These are phyloP conservation scores for Porpolomopsis calyptriformis DNA, from an alignment of 768 basidiomycete genomes.

Conservation along the genomic window DNA sequence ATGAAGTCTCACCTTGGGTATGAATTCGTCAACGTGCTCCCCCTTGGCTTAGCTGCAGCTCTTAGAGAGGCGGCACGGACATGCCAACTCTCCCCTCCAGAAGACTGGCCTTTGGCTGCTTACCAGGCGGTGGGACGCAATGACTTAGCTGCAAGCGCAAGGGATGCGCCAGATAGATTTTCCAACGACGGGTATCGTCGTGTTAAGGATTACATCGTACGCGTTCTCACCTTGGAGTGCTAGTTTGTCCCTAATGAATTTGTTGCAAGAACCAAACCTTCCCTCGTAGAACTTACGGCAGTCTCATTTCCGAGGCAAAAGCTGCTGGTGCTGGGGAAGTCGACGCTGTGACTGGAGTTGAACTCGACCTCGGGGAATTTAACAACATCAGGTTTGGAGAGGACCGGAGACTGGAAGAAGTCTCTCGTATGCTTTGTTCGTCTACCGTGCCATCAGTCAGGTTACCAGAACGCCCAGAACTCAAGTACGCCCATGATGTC, in stretches of 20 bases:
- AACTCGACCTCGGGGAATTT: conserved; percentile 62
- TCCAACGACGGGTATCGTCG: conserved; percentile 46
- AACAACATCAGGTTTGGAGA: conserved; percentile 81
- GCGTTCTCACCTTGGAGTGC: conserved; percentile 12
- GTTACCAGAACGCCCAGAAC: conserved; percentile 55
- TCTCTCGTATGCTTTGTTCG: conserved; percentile 82
- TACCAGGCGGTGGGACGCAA: conserved; percentile 64
- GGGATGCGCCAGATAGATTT: conserved; percentile 33
- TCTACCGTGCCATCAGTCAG: conserved; percentile 57
- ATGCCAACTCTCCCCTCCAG: conserved; percentile 69
- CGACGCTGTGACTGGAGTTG: conserved; percentile 56
- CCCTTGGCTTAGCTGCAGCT: conserved; percentile 66
- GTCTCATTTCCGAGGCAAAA: conserved; percentile 41
- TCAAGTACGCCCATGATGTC: conserved; percentile 39
- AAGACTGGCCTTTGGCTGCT: conserved; percentile 58
- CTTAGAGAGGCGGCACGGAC: conserved; percentile 77
- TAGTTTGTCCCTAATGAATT: conserved; percentile 6
- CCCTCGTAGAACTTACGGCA: conserved; percentile 40
- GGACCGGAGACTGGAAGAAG: conserved; percentile 85
- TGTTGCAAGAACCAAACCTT: conserved; percentile 36
- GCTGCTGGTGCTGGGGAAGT: conserved; percentile 43
- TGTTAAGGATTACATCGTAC: conserved; percentile 48
- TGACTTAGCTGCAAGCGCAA: conserved; percentile 61
- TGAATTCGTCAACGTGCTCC: conserved; percentile 44
- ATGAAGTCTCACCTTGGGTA: conserved; percentile 36